Base-by-base conservation (phyloP, 495 filamentous ascomycete species). In the Podospora fimiseda region DNA sequence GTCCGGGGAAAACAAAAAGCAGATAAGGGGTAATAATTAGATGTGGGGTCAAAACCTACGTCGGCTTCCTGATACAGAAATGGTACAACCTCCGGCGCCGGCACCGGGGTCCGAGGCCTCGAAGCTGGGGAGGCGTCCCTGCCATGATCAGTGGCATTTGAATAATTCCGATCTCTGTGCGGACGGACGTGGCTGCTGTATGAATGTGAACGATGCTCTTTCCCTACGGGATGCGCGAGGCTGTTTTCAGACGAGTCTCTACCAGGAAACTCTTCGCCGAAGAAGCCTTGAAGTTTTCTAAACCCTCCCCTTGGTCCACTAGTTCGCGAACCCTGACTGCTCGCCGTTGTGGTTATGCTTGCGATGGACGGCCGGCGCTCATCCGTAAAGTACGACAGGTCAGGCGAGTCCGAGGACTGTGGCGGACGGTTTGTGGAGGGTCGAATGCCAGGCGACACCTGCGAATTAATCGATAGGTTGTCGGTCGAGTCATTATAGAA, bases 11-110 rank as follows among this genome's bases (percentile, higher is more conserved):
- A 48, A 51, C 19, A 33, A 42, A 41, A 47, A 46, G 20, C 9
- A 45, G 23, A 27, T 43, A 9, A 33, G 57, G 42, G 38, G 49
- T 21, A 47, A 40, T 44, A 50, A 51, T 56, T 47, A 56, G 42
- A 41, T 52, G 58, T 38, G 48, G 53, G 38, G 59, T 50, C 42
- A 47, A 43, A 41, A 70, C 82, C 71, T 67, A 88, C 86, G 66
- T 90, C 83, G 56, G 78, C 82, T 64, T 93, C 89, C 70, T 98
- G 93, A 69, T 91, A 97, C 41, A 94, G 73, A 81, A 95, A 98
- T 11, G 93, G 93, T 19, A 92, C 91, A 45, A 98, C 89, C 62
- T 97, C 93, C 62, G 87, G 91, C 13, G 91, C 90, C 30, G 90
- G 89, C 38, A 89, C 74, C n/a, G 92, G 88, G 16, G 84, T 92